These are phyloP conservation scores for Eimeria acervulina DNA, from an alignment of 169 alveolate species.

Conservation along the genomic window DNA sequence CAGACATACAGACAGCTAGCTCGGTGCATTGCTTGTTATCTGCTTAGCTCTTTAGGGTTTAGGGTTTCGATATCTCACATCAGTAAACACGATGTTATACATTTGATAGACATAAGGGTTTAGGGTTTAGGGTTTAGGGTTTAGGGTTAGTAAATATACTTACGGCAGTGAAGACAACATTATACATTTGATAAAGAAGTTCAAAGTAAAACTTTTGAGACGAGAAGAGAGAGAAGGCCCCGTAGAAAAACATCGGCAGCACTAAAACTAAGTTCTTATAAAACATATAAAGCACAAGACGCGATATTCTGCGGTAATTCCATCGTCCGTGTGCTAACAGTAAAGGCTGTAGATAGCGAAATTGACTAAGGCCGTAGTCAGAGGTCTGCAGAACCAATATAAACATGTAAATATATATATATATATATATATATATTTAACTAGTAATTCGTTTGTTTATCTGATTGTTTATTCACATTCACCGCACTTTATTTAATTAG, in stretches of 20 bases:
- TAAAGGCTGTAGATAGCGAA: not conserved
- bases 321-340: slow-evolving; percentile 92
- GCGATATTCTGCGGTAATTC: slow-evolving; percentile 96
- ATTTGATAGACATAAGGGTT: too few species aligned
- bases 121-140: too few species aligned
- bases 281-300: slow-evolving; percentile 97
- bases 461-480: too few species aligned
- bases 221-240: slow-evolving; percentile 94
- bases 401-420: not conserved
- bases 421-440: slow-evolving; percentile 79
- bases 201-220: slow-evolving; percentile 97
- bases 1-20: too few species aligned
- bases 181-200: slow-evolving; percentile 97
- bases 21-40: too few species aligned
- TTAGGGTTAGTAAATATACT: not conserved
- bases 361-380: not conserved
- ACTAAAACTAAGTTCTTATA: slow-evolving; percentile 98
- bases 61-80: too few species aligned
- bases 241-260: slow-evolving; percentile 96
- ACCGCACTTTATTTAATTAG: too few species aligned
- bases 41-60: too few species aligned
- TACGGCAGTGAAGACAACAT: slow-evolving; percentile 96
- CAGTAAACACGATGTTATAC: too few species aligned
- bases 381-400: too few species aligned
- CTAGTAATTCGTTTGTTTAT: too few species aligned